A percentile compares a stretch with the other conserved stretches of the same genome.
Conservation (phyloP, 805 yeast genomes). For the Tetrapisispora fleetii region DNA sequence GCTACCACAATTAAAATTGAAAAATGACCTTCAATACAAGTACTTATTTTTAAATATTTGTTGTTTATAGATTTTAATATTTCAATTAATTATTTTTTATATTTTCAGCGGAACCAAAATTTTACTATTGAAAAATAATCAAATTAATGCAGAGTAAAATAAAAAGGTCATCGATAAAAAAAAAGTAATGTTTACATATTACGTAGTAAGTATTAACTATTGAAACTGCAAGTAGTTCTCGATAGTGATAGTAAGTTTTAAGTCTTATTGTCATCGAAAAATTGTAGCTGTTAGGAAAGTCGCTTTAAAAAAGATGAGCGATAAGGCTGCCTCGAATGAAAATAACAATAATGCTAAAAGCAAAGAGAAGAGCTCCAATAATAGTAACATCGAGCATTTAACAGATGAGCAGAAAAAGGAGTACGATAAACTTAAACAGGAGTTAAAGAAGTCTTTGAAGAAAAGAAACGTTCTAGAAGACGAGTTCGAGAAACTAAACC, state of each 20-base stretch:
- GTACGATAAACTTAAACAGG: conserved; percentile 57
- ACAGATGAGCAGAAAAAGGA: conserved; percentile 2
- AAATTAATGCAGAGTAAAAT: background rate
- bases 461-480: conserved; percentile 58
- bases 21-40: background rate
- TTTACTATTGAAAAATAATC: too few species aligned
- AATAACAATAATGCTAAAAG: background rate
- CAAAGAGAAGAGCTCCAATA: background rate
- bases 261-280: too few species aligned
- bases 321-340: background rate
- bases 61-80: background rate
- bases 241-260: too few species aligned
- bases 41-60: background rate
- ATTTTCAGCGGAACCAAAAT: background rate
- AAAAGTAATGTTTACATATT: too few species aligned
- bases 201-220: too few species aligned
- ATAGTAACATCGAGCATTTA: background rate
- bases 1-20: background rate
- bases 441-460: conserved; percentile 52
- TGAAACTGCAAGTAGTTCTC: too few species aligned
- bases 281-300: too few species aligned
- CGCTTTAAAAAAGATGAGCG: background rate
- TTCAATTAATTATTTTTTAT: background rate
- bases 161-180: background rate
- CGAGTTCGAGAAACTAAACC: conserved; percentile 56